A percentile compares a stretch with the other conserved stretches of the same genome.
Evolutionary conservation across 805 yeast species (phyloP).

Genomic region (Suhomyces pyralidae): DNA sequence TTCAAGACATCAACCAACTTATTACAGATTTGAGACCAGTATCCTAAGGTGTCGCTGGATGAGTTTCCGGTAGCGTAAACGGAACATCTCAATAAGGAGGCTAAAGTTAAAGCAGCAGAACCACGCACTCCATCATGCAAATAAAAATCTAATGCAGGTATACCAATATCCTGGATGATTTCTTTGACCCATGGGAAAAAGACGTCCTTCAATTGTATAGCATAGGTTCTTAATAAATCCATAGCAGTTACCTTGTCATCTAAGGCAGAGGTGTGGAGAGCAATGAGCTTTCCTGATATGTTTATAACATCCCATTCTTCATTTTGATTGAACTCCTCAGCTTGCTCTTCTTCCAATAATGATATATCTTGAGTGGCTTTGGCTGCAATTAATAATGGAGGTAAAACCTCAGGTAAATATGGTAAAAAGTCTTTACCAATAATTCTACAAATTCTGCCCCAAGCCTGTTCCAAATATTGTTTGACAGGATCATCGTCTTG

Average conservation of each 20-base stretch:
- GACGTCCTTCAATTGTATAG: slow-evolving; percentile 74
- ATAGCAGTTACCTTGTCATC: slow-evolving; percentile 94
- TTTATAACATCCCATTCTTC: slow-evolving; percentile 96
- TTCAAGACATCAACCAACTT: slow-evolving; percentile 66
- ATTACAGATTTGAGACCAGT: slow-evolving; percentile 70
- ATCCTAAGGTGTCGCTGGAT: slow-evolving; percentile 56
- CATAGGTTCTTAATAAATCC: slow-evolving; percentile 81
- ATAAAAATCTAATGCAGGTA: slow-evolving; percentile 88
- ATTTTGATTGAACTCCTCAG: slow-evolving; percentile 73
- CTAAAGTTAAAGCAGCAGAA: slow-evolving; percentile 81
- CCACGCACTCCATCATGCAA: slow-evolving; percentile 93
- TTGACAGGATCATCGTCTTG: slow-evolving; percentile 86
- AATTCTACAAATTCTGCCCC: slow-evolving; percentile 90
- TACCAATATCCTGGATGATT: slow-evolving; percentile 70
- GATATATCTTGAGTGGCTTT: slow-evolving; percentile 87
- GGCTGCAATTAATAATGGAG: slow-evolving; percentile 84
- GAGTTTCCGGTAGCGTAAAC: slow-evolving; percentile 53
- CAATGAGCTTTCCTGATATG: slow-evolving; percentile 86
- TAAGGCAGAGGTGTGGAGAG: slow-evolving; percentile 89
- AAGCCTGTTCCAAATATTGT: slow-evolving; percentile 85
- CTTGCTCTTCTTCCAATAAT: slow-evolving; percentile 83
- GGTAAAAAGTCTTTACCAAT: slow-evolving; percentile 85
- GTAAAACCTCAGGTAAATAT: slow-evolving; percentile 77
- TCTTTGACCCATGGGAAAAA: slow-evolving; percentile 83
- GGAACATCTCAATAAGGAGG: slow-evolving; percentile 67